Percentiles rank a stretch among this genome's conserved stretches.
phyloP scores from a whole-genome alignment of 257 asterid species.

The Coffea canephora region DNA sequence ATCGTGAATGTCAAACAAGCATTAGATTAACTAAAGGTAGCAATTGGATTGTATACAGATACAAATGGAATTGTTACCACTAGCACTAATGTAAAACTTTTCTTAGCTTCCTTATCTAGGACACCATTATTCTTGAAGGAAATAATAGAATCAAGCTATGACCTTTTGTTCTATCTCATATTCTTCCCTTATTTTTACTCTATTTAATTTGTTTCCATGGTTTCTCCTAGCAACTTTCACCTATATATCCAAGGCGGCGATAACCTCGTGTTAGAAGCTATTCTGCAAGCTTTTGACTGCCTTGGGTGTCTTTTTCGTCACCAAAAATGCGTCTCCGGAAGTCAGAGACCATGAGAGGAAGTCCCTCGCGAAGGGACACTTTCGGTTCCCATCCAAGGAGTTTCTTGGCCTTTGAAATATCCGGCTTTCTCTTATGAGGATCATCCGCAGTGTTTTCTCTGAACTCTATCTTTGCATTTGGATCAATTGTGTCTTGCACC shows the following conservation, averaged over 20 bases:
- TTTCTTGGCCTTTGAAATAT: constrained; percentile 70
- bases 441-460: constrained; percentile 78
- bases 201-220: background rate
- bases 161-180: background rate
- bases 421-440: constrained; percentile 89
- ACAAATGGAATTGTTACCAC: background rate
- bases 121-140: constrained; percentile 5
- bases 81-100: background rate
- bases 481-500: constrained; percentile 77
- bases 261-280: background rate
- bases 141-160: background rate
- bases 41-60: background rate
- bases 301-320: constrained; percentile 27
- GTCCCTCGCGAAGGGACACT: constrained; percentile 69
- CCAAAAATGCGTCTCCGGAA: constrained; percentile 69
- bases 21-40: background rate
- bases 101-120: background rate
- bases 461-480: constrained; percentile 71
- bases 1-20: background rate
- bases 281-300: constrained; percentile 11
- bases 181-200: constrained; percentile 1
- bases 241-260: too few species aligned
- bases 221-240: background rate
- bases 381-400: constrained; percentile 79
- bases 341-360: constrained; percentile 76